Conservation (phyloP, 306 rosid species). For the Rubus idaeus region DNA sequence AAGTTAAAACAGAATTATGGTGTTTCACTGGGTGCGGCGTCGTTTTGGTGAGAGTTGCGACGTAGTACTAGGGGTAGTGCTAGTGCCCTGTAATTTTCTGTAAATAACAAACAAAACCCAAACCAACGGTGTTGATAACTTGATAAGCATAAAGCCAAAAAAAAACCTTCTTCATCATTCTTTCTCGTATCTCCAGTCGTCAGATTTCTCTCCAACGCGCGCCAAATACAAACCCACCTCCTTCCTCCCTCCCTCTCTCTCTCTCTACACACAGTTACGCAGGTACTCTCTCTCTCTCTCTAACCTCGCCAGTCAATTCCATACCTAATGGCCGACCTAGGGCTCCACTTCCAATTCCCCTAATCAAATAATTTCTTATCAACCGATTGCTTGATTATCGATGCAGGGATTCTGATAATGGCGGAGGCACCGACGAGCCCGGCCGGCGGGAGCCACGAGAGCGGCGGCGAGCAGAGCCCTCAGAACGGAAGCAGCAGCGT, state of each 20-base stretch:
- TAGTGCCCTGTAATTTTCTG: neutral
- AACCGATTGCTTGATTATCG: neutral
- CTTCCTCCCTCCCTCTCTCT: neutral
- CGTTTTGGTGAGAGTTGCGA: neutral
- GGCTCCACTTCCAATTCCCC: conserved; percentile 13
- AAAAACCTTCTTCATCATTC: conserved; percentile 24
- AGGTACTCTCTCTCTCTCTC: neutral
- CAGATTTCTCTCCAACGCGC: conserved; percentile 39
- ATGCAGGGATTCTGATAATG: conserved; percentile 32
- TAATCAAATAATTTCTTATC: neutral
- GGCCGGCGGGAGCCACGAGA: conserved; percentile 64
- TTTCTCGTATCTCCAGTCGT: conserved; percentile 43
- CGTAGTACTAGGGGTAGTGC: neutral
- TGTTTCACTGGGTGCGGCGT: neutral
- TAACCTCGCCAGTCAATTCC: neutral
- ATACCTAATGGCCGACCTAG: conserved; percentile 28
- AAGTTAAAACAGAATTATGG: neutral
- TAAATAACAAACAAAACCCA: neutral
- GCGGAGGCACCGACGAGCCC: conserved; percentile 81
- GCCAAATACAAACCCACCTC: conserved; percentile 27
- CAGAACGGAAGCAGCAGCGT: conserved; percentile 37
- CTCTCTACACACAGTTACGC: neutral
- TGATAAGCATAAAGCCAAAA: conserved; percentile 30
- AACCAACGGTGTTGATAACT: conserved; percentile 36
- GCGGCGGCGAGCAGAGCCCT: conserved; percentile 88